Conservation (phyloP, 139 green algal genomes). For the Parachlorella kessleri region DNA sequence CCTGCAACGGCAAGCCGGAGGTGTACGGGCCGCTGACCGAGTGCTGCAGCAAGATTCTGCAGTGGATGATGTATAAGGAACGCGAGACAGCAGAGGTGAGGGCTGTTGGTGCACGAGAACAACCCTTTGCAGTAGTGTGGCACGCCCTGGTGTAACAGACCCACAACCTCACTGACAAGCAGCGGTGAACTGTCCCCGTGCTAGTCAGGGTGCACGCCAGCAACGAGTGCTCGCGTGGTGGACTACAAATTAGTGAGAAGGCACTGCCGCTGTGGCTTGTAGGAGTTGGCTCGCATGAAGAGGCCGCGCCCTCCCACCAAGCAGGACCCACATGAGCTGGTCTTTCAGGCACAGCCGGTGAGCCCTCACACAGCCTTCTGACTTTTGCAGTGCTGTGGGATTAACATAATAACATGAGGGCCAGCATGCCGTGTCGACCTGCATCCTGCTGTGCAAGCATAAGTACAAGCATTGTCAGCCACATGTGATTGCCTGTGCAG, state of each 20-base stretch:
- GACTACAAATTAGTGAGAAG: not conserved
- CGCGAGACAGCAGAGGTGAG: not conserved
- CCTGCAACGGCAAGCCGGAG: constrained; percentile 35
- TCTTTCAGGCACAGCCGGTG: not conserved
- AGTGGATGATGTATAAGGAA: constrained; percentile 41
- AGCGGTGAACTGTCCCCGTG: no score
- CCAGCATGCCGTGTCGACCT: not conserved
- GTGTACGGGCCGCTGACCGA: constrained; percentile 56
- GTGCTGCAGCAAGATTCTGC: constrained; percentile 22
- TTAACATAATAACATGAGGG: no score
- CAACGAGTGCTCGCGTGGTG: not conserved
- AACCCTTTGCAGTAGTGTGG: no score
- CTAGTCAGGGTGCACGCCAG: no score
- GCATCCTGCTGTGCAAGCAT: no score
- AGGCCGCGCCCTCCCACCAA: not conserved
- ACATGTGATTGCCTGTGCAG: no score
- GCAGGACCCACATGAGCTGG: not conserved
- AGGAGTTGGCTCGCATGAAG: not conserved
- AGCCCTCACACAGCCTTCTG: not conserved
- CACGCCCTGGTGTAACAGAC: no score
- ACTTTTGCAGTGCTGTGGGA: no score
- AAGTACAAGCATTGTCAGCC: no score
- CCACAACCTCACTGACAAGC: no score
- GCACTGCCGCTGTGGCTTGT: not conserved
- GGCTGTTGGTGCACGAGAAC: no score